phyloP scores from a whole-genome alignment of 352 stramenopile genomes.

The Phytophthora uliginosa region DNA sequence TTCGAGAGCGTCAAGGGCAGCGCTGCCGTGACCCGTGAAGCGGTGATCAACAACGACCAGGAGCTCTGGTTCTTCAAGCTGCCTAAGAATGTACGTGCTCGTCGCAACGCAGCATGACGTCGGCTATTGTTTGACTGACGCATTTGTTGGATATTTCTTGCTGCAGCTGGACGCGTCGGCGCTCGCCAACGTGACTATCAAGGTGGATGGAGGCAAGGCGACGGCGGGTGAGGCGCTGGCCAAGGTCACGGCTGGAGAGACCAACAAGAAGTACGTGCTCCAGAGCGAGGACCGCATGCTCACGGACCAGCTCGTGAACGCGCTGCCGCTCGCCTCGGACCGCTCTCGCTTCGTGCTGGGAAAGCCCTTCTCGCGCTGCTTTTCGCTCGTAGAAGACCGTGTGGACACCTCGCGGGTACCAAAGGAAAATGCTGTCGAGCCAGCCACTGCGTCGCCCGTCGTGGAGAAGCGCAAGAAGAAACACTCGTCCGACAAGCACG shows the following conservation, averaged over 20 bases:
- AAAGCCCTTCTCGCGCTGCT: slow-evolving; percentile 81
- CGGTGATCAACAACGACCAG: slow-evolving; percentile 73
- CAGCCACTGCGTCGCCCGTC: slow-evolving; percentile 12
- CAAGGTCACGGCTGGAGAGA: slow-evolving; percentile 46
- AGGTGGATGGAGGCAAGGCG: slow-evolving; percentile 48
- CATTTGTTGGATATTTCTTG: slow-evolving; percentile 1
- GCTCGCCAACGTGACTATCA: slow-evolving; percentile 77
- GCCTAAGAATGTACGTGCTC: slow-evolving; percentile 74
- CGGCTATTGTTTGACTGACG: not conserved
- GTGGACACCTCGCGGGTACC: slow-evolving; percentile 16
- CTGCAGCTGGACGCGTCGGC: slow-evolving; percentile 75
- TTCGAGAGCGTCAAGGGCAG: slow-evolving; percentile 78
- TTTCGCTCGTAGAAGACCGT: slow-evolving; percentile 75
- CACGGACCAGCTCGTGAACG: slow-evolving; percentile 83
- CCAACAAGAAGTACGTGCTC: slow-evolving; percentile 64
- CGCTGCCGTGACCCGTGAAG: slow-evolving; percentile 65
- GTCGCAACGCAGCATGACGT: not conserved
- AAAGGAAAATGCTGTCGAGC: slow-evolving; percentile 21
- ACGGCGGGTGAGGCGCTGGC: slow-evolving; percentile 49
- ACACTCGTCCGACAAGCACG: slow-evolving; percentile 36
- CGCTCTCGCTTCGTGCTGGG: slow-evolving; percentile 71
- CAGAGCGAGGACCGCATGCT: slow-evolving; percentile 71
- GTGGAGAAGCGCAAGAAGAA: slow-evolving; percentile 49
- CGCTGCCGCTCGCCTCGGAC: slow-evolving; percentile 66
- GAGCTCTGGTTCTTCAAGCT: slow-evolving; percentile 92